phyloP scores from a whole-genome alignment of 805 yeast genomes.

The Pichia manshurica region DNA sequence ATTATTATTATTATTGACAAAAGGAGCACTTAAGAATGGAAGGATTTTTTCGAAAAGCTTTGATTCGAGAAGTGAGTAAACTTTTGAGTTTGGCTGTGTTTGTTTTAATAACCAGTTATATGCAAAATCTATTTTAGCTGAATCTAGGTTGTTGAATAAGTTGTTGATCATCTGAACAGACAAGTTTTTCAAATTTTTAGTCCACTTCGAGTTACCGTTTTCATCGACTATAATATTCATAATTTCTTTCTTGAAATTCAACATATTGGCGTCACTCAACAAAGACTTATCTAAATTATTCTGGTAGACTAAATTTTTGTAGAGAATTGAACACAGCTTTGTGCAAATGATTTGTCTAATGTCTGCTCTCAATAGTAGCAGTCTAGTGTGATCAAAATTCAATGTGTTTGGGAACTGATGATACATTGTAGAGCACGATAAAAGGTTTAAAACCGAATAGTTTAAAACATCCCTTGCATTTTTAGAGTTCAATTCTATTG shows the following conservation, averaged over 20 bases:
- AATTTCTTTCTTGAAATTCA: conserved; percentile 60
- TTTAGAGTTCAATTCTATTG: conserved; percentile 16
- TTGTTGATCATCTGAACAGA: conserved; percentile 59
- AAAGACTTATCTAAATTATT: conserved; percentile 31
- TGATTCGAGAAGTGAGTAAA: conserved; percentile 70
- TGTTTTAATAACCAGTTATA: conserved; percentile 79
- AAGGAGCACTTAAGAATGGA: neutral
- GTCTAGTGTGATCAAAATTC: conserved; percentile 77
- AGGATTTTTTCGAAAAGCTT: conserved; percentile 33
- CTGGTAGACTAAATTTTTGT: conserved; percentile 55
- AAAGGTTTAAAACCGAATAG: conserved; percentile 51
- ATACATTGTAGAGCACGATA: conserved; percentile 76
- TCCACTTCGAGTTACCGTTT: conserved; percentile 86
- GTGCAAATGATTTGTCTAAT: conserved; percentile 79
- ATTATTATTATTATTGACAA: neutral
- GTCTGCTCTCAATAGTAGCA: conserved; percentile 75
- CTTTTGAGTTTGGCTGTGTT: conserved; percentile 75
- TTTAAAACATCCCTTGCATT: conserved; percentile 34
- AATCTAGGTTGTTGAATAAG: conserved; percentile 23
- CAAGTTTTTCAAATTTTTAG: conserved; percentile 68
- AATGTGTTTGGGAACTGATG: conserved; percentile 78
- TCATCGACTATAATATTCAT: conserved; percentile 78
- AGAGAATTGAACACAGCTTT: conserved; percentile 65
- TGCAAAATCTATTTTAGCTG: conserved; percentile 51
- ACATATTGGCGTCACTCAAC: conserved; percentile 30